phyloP scores from a whole-genome alignment of 2,329 filamentous ascomycete species.

The Aureobasidium sp. region DNA sequence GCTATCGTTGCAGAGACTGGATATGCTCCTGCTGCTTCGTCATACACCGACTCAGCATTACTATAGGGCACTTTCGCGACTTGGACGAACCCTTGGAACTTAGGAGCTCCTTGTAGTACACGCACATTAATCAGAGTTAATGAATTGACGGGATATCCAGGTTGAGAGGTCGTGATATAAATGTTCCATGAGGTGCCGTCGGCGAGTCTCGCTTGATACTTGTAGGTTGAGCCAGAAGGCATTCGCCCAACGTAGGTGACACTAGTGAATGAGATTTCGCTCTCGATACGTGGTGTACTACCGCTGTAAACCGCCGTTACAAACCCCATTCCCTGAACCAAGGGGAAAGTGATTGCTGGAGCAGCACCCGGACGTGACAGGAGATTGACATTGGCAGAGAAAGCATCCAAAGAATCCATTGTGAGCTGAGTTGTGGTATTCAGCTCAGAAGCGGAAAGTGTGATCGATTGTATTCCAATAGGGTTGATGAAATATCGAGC shows the following conservation, averaged over 20 bases:
- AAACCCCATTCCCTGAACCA: constrained; percentile 86
- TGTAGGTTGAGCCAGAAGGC: constrained; percentile 59
- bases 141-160: constrained; percentile 47
- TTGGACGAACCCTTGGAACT: constrained; percentile 75
- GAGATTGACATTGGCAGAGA: constrained; percentile 63
- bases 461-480: constrained; percentile 70
- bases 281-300: constrained; percentile 65
- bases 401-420: constrained; percentile 47
- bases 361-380: constrained; percentile 42
- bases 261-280: constrained; percentile 64
- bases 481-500: constrained; percentile 69
- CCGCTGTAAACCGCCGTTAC: constrained; percentile 68
- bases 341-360: constrained; percentile 65
- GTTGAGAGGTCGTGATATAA: constrained; percentile 59
- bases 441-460: constrained; percentile 73
- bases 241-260: constrained; percentile 47
- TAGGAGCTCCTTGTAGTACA: constrained; percentile 55
- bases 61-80: constrained; percentile 65
- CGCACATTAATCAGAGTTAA: constrained; percentile 62
- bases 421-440: constrained; percentile 51
- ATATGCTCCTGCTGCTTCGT: constrained; percentile 70
- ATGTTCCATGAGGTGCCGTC: constrained; percentile 70
- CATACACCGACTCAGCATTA: constrained; percentile 61
- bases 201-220: constrained; percentile 67
- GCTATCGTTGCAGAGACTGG: constrained; percentile 57